Conservation (phyloP, 148 eudicot genomes). For the Cornus controversa region DNA sequence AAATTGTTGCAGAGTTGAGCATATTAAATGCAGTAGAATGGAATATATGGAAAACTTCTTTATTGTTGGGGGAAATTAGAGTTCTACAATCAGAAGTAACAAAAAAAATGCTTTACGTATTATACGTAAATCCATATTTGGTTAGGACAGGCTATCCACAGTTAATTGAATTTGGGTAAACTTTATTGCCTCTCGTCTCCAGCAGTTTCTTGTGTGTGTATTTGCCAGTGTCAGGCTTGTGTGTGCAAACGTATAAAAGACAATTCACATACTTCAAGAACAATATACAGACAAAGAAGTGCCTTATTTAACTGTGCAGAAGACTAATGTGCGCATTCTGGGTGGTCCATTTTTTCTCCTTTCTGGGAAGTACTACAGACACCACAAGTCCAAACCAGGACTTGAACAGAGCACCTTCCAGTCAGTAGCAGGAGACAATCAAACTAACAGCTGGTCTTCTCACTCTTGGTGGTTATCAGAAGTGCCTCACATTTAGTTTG, state of each 20-base stretch:
- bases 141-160: not conserved
- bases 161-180: slow-evolving; percentile 2
- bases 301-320: not conserved
- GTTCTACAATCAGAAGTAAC: not conserved
- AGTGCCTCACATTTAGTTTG: not conserved
- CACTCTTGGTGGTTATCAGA: not conserved
- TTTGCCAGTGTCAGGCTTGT: not conserved
- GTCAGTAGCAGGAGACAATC: too few species aligned
- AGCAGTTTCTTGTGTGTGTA: not conserved
- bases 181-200: not conserved
- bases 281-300: not conserved
- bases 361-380: too few species aligned
- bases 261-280: not conserved
- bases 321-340: not conserved
- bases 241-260: not conserved
- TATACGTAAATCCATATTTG: not conserved
- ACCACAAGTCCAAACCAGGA: too few species aligned
- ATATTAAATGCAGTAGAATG: slow-evolving; percentile 16
- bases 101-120: not conserved
- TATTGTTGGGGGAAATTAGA: not conserved
- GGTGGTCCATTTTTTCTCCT: not conserved
- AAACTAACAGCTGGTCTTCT: too few species aligned
- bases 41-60: not conserved
- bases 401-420: too few species aligned
- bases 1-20: slow-evolving; percentile 34